Evolutionary conservation across 164 flowering plant genomes (phyloP).

Genomic region (Magnolia changhungtana): DNA sequence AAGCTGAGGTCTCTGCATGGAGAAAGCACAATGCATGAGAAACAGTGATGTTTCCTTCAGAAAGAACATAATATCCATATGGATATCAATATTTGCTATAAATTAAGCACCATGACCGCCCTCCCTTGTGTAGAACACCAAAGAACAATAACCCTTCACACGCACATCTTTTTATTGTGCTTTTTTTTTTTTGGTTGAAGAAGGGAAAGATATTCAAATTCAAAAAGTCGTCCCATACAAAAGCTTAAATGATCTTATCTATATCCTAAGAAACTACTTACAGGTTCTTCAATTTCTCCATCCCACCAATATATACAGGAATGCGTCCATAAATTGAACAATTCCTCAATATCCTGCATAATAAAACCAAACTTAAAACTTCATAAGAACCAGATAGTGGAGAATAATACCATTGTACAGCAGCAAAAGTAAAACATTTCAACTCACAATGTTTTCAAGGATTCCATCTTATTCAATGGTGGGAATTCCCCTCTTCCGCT

Average conservation of each 20-base stretch:
- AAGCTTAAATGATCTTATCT: background rate
- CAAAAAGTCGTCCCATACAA: background rate
- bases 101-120: background rate
- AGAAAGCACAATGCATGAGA: background rate
- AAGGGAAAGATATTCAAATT: background rate
- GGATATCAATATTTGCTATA: too few species aligned
- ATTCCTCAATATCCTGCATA: conserved; percentile 57
- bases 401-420: background rate
- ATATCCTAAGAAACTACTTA: conserved; percentile 29
- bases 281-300: conserved; percentile 52
- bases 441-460: conserved; percentile 61
- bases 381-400: background rate
- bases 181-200: background rate
- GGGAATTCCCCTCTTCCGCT: conserved; percentile 52
- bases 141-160: background rate
- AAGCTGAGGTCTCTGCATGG: conserved; percentile 6
- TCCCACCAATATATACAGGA: conserved; percentile 56
- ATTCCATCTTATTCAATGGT: conserved; percentile 34
- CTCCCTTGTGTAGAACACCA: background rate
- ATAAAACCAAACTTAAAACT: background rate
- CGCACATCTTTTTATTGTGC: background rate
- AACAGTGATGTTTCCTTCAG: background rate
- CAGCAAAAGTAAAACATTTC: background rate
- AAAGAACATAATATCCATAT: background rate
- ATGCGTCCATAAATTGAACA: conserved; percentile 54